phyloP scores from a whole-genome alignment of 2,329 filamentous ascomycete species.

The Botryotinia calthae region DNA sequence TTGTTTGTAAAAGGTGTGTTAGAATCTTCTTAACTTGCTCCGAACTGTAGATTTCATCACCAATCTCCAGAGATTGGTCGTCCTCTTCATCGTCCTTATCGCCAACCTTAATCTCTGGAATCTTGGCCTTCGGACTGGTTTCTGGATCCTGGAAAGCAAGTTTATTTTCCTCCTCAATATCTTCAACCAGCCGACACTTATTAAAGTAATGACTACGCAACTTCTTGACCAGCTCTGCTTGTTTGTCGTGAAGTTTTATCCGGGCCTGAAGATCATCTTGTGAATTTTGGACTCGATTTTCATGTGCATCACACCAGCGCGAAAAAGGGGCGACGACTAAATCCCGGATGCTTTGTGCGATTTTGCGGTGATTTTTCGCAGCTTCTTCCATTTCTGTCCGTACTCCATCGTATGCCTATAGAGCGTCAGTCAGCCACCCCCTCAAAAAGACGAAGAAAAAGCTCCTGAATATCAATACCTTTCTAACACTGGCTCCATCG shows the following conservation, averaged over 20 bases:
- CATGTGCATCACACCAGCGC: constrained; percentile 94
- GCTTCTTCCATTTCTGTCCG: constrained; percentile 91
- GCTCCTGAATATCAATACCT: constrained; percentile 63
- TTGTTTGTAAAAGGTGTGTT: constrained; percentile 77
- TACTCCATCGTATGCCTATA: constrained; percentile 88
- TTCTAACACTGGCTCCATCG: constrained; percentile 92
- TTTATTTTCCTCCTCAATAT: constrained; percentile 98
- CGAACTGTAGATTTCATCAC: constrained; percentile 79
- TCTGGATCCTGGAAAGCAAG: constrained; percentile 90
- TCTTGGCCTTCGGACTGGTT: constrained; percentile 61
- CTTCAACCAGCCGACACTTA: constrained; percentile 94
- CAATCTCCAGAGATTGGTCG: constrained; percentile 84
- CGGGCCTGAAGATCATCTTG: constrained; percentile 90
- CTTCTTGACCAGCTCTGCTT: constrained; percentile 87
- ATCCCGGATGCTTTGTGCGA: constrained; percentile 93
- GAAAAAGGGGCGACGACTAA: constrained; percentile 92
- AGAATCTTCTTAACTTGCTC: constrained; percentile 92
- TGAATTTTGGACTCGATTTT: constrained; percentile 83
- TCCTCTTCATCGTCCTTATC: constrained; percentile 68
- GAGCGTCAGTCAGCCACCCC: constrained; percentile 28
- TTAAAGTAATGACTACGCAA: constrained; percentile 97
- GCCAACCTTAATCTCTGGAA: constrained; percentile 86
- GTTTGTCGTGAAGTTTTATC: constrained; percentile 90
- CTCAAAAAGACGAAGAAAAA: not conserved
- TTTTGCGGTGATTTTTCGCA: constrained; percentile 86